phyloP scores from a whole-genome alignment of 2,329 filamentous ascomycete species.

The Chaetoscypha palmicola region DNA sequence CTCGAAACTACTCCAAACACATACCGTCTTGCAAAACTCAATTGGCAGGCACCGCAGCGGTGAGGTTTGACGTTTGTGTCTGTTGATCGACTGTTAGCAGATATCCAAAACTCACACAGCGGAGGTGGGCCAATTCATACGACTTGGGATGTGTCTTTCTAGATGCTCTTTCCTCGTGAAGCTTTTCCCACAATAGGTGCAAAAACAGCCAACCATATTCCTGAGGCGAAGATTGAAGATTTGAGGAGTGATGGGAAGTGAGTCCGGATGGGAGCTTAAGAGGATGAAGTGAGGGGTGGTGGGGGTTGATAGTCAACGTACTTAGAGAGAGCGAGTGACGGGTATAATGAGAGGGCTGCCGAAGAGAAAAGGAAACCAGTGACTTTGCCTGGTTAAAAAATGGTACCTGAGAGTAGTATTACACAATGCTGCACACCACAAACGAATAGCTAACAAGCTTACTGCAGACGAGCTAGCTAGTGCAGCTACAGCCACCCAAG shows the following conservation, averaged over 20 bases:
- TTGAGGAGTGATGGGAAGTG: background rate
- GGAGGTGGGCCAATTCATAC: conserved; percentile 32
- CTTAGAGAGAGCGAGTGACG: background rate
- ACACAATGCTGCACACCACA: background rate
- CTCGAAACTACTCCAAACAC: conserved; percentile 9
- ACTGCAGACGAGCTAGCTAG: background rate
- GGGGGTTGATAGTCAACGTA: background rate
- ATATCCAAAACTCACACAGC: too few species aligned
- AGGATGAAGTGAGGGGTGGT: background rate
- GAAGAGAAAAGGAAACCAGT: background rate
- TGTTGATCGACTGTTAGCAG: too few species aligned
- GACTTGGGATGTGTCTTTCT: conserved; percentile 47
- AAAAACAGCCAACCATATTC: conserved; percentile 34
- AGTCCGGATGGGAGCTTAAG: background rate
- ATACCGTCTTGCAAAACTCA: conserved; percentile 45
- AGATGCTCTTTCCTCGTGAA: conserved; percentile 51
- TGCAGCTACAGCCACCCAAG: background rate
- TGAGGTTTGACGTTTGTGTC: conserved; percentile 51
- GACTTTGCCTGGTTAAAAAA: background rate
- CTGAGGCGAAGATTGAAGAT: background rate
- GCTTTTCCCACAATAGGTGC: conserved; percentile 47
- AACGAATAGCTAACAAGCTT: background rate
- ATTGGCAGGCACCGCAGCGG: conserved; percentile 41
- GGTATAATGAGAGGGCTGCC: background rate
- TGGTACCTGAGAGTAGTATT: background rate